Conservation (phyloP, 2,329 filamentous ascomycete species). For the Aspergillus thermomutatus region DNA sequence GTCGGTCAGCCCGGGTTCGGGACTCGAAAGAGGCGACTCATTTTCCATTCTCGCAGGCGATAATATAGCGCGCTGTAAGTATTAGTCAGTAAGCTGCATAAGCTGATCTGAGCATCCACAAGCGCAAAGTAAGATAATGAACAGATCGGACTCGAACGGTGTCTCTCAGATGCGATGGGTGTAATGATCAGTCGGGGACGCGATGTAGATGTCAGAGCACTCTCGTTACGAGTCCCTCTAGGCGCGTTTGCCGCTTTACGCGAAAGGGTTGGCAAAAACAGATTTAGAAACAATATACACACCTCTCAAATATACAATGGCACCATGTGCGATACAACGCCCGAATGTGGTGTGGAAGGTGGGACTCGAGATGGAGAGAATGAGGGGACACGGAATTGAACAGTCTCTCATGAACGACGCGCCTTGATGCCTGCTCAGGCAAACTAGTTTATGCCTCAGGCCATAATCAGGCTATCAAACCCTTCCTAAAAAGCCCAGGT, state of each 20-base stretch:
- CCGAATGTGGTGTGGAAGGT: background rate
- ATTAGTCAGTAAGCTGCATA: background rate
- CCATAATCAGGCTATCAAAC: background rate
- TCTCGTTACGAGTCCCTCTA: background rate
- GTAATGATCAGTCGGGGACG: background rate
- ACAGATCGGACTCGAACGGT: background rate
- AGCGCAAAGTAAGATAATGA: background rate
- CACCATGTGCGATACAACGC: background rate
- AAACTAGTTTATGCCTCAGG: slow-evolving; percentile 7
- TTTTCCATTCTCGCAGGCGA: slow-evolving; percentile 16
- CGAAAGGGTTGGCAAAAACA: background rate
- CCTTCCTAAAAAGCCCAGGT: too few species aligned
- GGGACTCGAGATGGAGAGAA: background rate
- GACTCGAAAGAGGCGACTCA: slow-evolving; percentile 21
- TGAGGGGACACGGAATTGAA: background rate
- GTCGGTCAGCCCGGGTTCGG: slow-evolving; percentile 15
- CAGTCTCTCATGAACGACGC: slow-evolving; percentile 12
- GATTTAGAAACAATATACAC: background rate
- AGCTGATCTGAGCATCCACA: background rate
- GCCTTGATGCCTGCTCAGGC: slow-evolving; percentile 15
- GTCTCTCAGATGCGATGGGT: background rate
- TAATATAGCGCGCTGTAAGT: background rate
- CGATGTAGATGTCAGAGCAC: background rate
- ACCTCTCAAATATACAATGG: background rate
- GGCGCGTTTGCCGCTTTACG: background rate